Conservation (phyloP, 2,329 filamentous ascomycete species). For the Scedosporium apiospermum region DNA sequence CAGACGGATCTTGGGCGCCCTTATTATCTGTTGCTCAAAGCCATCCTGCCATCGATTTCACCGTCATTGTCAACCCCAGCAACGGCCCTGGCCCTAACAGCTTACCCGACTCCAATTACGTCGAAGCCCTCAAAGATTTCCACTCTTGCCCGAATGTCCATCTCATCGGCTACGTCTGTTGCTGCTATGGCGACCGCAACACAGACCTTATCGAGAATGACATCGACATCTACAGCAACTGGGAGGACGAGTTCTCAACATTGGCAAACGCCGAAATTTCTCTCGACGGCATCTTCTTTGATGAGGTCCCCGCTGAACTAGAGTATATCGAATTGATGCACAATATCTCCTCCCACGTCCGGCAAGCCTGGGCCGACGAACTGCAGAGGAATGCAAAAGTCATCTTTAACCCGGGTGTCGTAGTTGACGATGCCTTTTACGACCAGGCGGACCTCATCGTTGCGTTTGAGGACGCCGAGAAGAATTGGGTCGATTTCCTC, state of each 20-base stretch:
- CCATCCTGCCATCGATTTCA: slow-evolving; percentile 16
- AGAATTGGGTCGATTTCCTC: slow-evolving; percentile 7
- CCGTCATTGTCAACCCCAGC: slow-evolving; percentile 20
- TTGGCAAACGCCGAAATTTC: slow-evolving; percentile 16
- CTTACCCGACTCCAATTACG: slow-evolving; percentile 19
- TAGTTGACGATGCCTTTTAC: slow-evolving; percentile 29
- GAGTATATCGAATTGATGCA: slow-evolving; percentile 14
- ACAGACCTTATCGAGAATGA: slow-evolving; percentile 20
- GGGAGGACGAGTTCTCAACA: slow-evolving; percentile 21
- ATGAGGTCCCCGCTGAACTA: slow-evolving; percentile 29
- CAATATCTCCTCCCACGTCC: slow-evolving; percentile 15
- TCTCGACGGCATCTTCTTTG: slow-evolving; percentile 38
- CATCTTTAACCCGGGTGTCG: slow-evolving; percentile 34
- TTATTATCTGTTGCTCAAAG: slow-evolving; percentile 14
- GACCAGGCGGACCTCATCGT: slow-evolving; percentile 31
- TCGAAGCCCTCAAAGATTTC: slow-evolving; percentile 14
- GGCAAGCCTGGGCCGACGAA: slow-evolving; percentile 9
- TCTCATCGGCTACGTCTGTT: slow-evolving; percentile 21
- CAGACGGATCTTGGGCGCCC: slow-evolving; percentile 17
- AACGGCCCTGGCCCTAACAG: slow-evolving; percentile 18
- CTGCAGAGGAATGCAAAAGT: slow-evolving; percentile 13
- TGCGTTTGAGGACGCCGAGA: slow-evolving; percentile 27
- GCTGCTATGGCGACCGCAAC: slow-evolving; percentile 17
- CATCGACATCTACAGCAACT: slow-evolving; percentile 32
- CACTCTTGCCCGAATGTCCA: slow-evolving; percentile 14